Evolutionary conservation across 148 eudicot genomes (phyloP).

Genomic region (Rheum nobile): DNA sequence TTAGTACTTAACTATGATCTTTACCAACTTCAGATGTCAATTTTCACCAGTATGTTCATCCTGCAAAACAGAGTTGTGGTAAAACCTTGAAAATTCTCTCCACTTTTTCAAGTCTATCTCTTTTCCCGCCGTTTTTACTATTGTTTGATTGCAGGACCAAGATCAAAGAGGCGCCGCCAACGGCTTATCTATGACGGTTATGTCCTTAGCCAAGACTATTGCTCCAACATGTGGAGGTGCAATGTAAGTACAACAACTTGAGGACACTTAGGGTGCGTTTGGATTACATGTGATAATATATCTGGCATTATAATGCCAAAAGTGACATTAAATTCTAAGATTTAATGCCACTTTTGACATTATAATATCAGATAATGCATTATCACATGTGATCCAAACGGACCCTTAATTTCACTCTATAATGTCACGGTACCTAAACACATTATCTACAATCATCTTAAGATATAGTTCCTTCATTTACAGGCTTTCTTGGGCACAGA

Average conservation of each 20-base stretch:
- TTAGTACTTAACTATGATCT: too few relatives aligned
- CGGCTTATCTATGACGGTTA: constrained; percentile 62
- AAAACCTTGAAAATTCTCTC: background rate
- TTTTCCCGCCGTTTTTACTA: background rate
- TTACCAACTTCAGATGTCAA: constrained; percentile 32
- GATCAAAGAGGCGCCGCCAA: constrained; percentile 87
- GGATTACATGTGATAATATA: background rate
- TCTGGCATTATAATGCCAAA: background rate
- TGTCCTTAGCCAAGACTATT: constrained; percentile 64
- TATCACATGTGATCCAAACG: too few relatives aligned
- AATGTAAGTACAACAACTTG: constrained; percentile 32
- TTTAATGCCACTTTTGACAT: too few relatives aligned
- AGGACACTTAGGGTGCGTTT: too few relatives aligned
- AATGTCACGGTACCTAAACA: too few relatives aligned
- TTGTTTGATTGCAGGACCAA: constrained; percentile 41
- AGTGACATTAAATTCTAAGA: too few relatives aligned
- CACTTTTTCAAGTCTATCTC: background rate
- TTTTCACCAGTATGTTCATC: constrained; percentile 57
- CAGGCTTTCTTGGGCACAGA: constrained; percentile 36
- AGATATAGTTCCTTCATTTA: background rate
- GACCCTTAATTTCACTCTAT: too few relatives aligned
- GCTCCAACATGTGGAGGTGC: constrained; percentile 78
- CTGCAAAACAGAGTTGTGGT: constrained; percentile 89
- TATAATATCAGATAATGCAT: too few relatives aligned
- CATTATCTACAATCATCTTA: background rate